Evolutionary conservation across 805 yeast genomes (phyloP).

Genomic region (Wickerhamomyces chaumierensis): DNA sequence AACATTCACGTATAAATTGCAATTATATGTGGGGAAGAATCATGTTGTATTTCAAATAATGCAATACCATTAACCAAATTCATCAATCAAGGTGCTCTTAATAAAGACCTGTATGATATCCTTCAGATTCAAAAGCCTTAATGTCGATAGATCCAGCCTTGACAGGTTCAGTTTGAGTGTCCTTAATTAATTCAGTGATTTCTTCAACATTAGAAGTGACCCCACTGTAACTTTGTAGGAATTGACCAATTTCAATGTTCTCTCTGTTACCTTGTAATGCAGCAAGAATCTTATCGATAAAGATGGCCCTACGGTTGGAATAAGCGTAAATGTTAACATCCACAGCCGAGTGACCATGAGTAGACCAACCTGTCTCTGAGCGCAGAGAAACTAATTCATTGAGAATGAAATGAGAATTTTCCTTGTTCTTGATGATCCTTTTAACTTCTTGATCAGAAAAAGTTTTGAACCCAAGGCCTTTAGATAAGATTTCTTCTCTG

Average conservation of each 20-base stretch:
- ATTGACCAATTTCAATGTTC: constrained; percentile 74
- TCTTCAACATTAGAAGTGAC: constrained; percentile 28
- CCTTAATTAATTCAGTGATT: constrained; percentile 33
- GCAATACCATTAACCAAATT: too few species aligned
- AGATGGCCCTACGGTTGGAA: constrained; percentile 42
- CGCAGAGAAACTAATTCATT: constrained; percentile 68
- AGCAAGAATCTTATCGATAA: constrained; percentile 22
- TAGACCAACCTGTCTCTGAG: constrained; percentile 91
- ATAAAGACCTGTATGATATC: too few species aligned
- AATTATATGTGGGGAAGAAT: too few species aligned
- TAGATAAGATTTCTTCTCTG: constrained; percentile 39
- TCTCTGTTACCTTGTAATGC: constrained; percentile 72
- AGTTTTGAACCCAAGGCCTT: constrained; percentile 58
- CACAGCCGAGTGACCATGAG: constrained; percentile 93
- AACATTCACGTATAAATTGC: too few species aligned
- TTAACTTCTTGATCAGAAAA: constrained; percentile 43
- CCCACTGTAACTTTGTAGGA: constrained; percentile 44
- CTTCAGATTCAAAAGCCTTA: too few species aligned
- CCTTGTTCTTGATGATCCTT: constrained; percentile 24
- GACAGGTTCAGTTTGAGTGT: neutral
- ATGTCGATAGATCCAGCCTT: neutral
- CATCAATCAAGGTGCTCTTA: too few species aligned
- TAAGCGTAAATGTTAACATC: constrained; percentile 88
- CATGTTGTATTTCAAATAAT: too few species aligned
- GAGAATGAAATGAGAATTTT: constrained; percentile 29